Base-by-base conservation (phyloP, 768 basidiomycete genomes). In the Leccinum disarticulatum region DNA sequence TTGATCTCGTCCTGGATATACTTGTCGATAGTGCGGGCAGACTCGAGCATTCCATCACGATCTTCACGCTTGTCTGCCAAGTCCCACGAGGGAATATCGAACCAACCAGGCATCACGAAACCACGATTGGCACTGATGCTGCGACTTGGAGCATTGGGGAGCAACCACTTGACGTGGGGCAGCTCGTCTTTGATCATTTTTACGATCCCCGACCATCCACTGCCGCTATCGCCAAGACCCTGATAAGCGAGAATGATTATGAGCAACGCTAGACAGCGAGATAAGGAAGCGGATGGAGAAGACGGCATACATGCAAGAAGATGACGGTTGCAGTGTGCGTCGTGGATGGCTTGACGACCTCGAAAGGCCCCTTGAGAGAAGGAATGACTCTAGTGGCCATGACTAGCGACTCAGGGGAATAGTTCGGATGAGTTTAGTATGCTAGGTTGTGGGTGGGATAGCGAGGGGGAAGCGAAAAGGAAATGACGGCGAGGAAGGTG, bases 301-400 rank as follows among this genome's bases (percentile, higher is more conserved):
- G 15, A 54, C 52, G 49, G 55, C 89, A 67, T 72, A 93, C 93
- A 81, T 97, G 95, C 43, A 93, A 76, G 72, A 96, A 93, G 67
- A 96, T 88, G 63, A 96, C 84, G 0, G 92, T 94, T 8, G 92
- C 91, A 8, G 90, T 87, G 73, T 96, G 94, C 63, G 81, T 85
- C 41, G 77, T 68, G 46, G 77, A 68, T 11, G 91, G 79, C 38
- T 81, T 77, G 31, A 89, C 77, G 31, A 80, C 77, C 62, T 88
- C 72, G 71, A 70, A 80, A 22, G 71, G 67, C 25, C 71, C 56
- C 67, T 56, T 61, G 52, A 61, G 58, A 30, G 63, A 63, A 50
- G 60, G 58, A 55, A 68, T 65, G 48, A 65, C 65, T 60, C 62
- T 63, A 15, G 63, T 61, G 7, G 63, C 57, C 64, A 67, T 69